Evolutionary conservation across 768 basidiomycete genomes (phyloP).

Genomic region (Pleurotus salmoneostramineus): DNA sequence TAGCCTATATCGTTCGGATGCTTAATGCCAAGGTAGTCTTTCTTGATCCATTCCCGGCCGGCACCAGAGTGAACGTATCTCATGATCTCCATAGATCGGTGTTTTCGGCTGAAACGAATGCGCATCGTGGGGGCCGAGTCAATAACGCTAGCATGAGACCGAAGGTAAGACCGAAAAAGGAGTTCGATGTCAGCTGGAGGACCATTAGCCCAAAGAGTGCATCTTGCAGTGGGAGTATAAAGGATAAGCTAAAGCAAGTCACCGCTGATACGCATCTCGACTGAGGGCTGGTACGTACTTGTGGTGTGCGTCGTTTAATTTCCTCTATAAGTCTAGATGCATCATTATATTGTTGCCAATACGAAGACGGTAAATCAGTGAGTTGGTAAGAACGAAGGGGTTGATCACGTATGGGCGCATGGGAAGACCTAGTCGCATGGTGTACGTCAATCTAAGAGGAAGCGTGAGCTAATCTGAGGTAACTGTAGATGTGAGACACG

Average conservation of each 20-base stretch:
- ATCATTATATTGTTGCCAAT: slow-evolving; percentile 45
- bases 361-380: slow-evolving; percentile 23
- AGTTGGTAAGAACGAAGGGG: slow-evolving; percentile 1
- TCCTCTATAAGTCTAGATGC: slow-evolving; percentile 39
- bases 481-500: background rate
- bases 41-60: slow-evolving; percentile 39
- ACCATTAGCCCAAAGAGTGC: slow-evolving; percentile 48
- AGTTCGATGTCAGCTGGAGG: slow-evolving; percentile 47
- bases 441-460: background rate
- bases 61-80: slow-evolving; percentile 21
- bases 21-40: slow-evolving; percentile 16
- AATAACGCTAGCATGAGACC: slow-evolving; percentile 5
- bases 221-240: slow-evolving; percentile 34
- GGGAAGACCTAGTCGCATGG: background rate
- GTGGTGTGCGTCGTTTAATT: slow-evolving; percentile 50
- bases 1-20: slow-evolving; percentile 9
- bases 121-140: slow-evolving; percentile 25
- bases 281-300: slow-evolving; percentile 25
- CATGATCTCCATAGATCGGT: slow-evolving; percentile 30
- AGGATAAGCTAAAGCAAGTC: slow-evolving; percentile 33
- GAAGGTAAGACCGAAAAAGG: slow-evolving; percentile 18
- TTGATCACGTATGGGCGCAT: background rate
- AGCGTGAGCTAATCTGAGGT: background rate
- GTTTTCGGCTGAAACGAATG: slow-evolving; percentile 31
- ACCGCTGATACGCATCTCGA: background rate